These are phyloP conservation scores for Dissophora globulifera DNA, from an alignment of 192 early-diverging fungal genomes.

Conservation along the genomic window DNA sequence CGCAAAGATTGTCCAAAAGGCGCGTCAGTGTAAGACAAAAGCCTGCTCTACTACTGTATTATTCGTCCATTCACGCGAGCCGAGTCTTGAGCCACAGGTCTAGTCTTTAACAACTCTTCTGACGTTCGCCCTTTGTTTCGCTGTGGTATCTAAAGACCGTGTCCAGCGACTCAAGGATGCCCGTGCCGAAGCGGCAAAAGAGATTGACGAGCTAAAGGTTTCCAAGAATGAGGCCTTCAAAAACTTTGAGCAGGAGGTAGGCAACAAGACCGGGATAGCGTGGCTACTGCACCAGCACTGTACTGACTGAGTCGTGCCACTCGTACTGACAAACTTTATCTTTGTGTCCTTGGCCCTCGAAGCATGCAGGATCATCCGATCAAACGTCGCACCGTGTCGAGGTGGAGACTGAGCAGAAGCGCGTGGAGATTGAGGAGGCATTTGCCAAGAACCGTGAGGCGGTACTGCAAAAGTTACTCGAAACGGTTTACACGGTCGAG, in stretches of 20 bases:
- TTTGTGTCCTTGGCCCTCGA: slow-evolving; percentile 1
- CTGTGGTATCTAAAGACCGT: slow-evolving; percentile 78
- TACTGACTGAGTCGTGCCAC: not conserved
- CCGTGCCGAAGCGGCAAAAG: slow-evolving; percentile 92
- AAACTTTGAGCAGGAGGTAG: slow-evolving; percentile 75
- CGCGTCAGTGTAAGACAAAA: slow-evolving; percentile 90
- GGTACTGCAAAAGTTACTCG: slow-evolving; percentile 77
- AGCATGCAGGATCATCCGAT: slow-evolving; percentile 80
- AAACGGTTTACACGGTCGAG: slow-evolving; percentile 70
- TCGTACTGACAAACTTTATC: not conserved
- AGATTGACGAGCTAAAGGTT: slow-evolving; percentile 87
- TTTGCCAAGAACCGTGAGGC: slow-evolving; percentile 70
- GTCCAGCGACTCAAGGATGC: slow-evolving; percentile 94
- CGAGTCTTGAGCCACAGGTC: no score
- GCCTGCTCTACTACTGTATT: no score
- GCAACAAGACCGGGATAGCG: no score
- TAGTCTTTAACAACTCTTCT: not conserved
- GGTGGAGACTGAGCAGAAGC: slow-evolving; percentile 75
- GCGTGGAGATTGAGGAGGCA: slow-evolving; percentile 68
- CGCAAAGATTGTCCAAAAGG: slow-evolving; percentile 90
- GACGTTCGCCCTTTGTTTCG: not conserved
- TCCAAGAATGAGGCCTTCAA: slow-evolving; percentile 87
- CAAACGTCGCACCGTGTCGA: slow-evolving; percentile 69
- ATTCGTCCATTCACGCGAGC: no score
- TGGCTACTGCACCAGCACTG: no score